Percentiles rank a stretch among this genome's conserved stretches.
Evolutionary conservation across 2,329 filamentous ascomycete genomes (phyloP).

Genomic region (Thelonectria olida): DNA sequence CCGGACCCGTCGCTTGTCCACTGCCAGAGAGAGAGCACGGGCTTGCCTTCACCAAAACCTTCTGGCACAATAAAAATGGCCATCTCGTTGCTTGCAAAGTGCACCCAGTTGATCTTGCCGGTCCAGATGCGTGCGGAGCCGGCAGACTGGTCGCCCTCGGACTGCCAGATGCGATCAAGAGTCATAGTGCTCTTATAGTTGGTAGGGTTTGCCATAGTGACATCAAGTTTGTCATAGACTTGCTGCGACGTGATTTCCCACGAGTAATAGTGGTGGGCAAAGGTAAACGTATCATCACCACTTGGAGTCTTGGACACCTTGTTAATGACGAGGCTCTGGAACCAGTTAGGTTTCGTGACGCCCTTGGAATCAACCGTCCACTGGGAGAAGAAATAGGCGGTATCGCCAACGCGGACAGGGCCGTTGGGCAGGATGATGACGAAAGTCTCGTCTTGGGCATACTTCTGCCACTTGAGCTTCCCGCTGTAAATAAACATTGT

Average conservation of each 20-base stretch:
- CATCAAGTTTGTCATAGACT: slow-evolving; percentile 21
- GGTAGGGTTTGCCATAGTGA: slow-evolving; percentile 24
- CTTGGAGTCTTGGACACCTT: slow-evolving; percentile 6
- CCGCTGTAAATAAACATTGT: slow-evolving; percentile 33
- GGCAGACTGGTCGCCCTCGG: slow-evolving; percentile 14
- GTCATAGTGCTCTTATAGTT: background rate
- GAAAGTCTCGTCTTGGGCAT: slow-evolving; percentile 29
- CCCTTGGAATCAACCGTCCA: slow-evolving; percentile 25
- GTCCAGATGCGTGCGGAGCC: slow-evolving; percentile 26
- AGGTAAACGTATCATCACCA: slow-evolving; percentile 13
- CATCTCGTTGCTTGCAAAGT: slow-evolving; percentile 18
- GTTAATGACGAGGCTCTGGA: slow-evolving; percentile 20
- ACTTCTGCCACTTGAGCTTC: slow-evolving; percentile 31
- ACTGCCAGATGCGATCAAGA: slow-evolving; percentile 22
- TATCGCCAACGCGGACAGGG: slow-evolving; percentile 29
- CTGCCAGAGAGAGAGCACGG: slow-evolving; percentile 30
- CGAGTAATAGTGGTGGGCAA: slow-evolving; percentile 17
- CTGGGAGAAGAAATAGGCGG: slow-evolving; percentile 34
- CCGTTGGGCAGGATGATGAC: slow-evolving; percentile 28
- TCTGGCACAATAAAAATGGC: slow-evolving; percentile 34
- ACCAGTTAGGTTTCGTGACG: slow-evolving; percentile 29
- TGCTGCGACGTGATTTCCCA: slow-evolving; percentile 23
- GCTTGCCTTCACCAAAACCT: slow-evolving; percentile 30
- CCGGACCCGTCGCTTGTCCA: slow-evolving; percentile 17
- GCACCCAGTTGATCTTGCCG: slow-evolving; percentile 30